Base-by-base conservation (phyloP, 441 rosid species). In the Breynia disticha region DNA sequence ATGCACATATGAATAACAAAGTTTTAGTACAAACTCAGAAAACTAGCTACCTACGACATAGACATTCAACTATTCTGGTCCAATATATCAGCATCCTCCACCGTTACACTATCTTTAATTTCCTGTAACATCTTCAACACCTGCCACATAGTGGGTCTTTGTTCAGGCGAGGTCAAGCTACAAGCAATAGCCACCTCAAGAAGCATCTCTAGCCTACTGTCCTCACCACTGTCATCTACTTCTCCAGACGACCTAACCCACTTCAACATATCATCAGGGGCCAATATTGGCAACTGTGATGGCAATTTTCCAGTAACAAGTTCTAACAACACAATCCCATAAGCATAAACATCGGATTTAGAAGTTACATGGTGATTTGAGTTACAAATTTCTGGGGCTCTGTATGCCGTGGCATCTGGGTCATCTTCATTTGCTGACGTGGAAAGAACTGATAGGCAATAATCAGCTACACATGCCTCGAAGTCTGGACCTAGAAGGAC, bases 121-220 rank as follows among this genome's bases (percentile, higher is more conserved):
- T 80, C 85, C 55, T 80, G 91, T 69, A 87, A 75, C 95, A 85
- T 87, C 72, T 83, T 81, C 66, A 90, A 61, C 55, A 90, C 95
- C 63, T 81, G 86, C 78, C 82, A 76, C 86, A 90, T 90, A 0
- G 73, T 77, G 0, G 95, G 96, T 62, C 96, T 77, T 67, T 87
- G 84, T 53, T 90, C 97, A 0, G 93, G 82, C 7, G 90, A 83
- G 6, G 73, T 72, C 70, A 73, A 69, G 58, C 97, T 75, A 59
- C 96, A 90, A 56, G 77, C 63, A 24, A 80, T 66, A 38, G 91
- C 97, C 35, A 84, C 80, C 69, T 84, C 83, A 1, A 86, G 78
- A 28, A 90, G 80, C 89, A 90, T 87, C 50, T 74, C 85, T 5
- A 90, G 87, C 52, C 76, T 72, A 19, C 63, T 63, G 55, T 72